Percentiles rank a stretch among this genome's conserved stretches.
These are phyloP conservation scores for Candida pseudoviswanathii DNA, from an alignment of 1,139 yeast genomes.

Conservation along the genomic window DNA sequence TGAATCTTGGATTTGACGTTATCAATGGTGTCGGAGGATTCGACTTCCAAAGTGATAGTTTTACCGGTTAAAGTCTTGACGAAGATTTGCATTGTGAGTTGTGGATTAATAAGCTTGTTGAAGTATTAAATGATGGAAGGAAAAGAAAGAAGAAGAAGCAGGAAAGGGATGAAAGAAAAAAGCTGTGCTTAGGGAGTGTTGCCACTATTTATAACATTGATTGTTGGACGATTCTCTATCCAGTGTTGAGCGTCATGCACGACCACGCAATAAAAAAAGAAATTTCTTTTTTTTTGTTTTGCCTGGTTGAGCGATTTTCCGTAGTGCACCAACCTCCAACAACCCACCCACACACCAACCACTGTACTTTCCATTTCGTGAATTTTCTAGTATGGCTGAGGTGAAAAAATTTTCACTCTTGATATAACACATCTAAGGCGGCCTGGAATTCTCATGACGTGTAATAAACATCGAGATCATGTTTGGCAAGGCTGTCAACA, in stretches of 20 bases:
- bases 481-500: neutral
- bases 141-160: conserved; percentile 3
- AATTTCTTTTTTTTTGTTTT: neutral
- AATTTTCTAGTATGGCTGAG: neutral
- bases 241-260: neutral
- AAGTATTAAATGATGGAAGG: neutral
- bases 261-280: neutral
- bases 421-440: too few species aligned
- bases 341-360: neutral
- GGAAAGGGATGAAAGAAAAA: neutral
- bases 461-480: too few species aligned
- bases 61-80: conserved; percentile 97
- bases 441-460: too few species aligned
- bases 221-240: conserved; percentile 1
- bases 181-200: neutral
- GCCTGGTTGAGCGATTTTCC: neutral
- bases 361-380: neutral
- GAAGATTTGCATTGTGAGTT: conserved; percentile 95
- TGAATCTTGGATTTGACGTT: conserved; percentile 75
- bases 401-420: too few species aligned
- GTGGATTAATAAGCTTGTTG: conserved; percentile 44
- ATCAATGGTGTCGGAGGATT: conserved; percentile 73
- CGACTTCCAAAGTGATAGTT: conserved; percentile 71
- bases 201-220: neutral
- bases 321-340: neutral